Evolutionary conservation across 495 filamentous ascomycete species (phyloP), one percentile per base, ranked within the genome.

Genomic region (Neurospora sp.): DNA sequence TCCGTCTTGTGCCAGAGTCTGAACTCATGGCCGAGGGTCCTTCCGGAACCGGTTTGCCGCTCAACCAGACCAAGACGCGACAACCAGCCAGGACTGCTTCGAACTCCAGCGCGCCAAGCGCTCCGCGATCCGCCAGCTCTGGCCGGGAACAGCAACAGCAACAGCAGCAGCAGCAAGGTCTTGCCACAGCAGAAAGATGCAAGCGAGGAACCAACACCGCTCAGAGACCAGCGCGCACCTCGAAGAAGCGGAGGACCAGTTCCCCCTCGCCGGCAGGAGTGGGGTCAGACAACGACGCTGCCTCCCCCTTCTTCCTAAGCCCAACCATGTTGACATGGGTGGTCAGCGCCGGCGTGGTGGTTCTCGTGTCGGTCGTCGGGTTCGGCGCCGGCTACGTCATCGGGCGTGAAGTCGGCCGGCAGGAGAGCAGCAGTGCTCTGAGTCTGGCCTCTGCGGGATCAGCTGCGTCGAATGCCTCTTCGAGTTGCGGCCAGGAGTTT

Each of bases 321-420:
- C 94, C 94, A 0, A 94, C 93, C 0, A 81, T 97, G 9, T 85
- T 98, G 79, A 97, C 94, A 0, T 97, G 96, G 92, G 91, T 96
- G 4, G 88, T 98, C 44, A 92, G 90, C 48, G 96, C 96, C 0
- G 95, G 96, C 1, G 94, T 97, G 5, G 92, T 99, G 8, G 92
- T 99, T 11, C 83, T 98, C 3, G 90, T 98, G 48, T 93, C 91
- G 3, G 96, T 95, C 2, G 90, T 98, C 69, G 94, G 94, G 72
- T 99, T 98, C 77, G 92, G 93, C 0, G 96, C 96, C 0, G 96
- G 96, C 0, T 98, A 97, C 77, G 92, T 92, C 12, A 88, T 97
- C 20, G 96, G 96, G 12, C 86, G 88, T 35, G 94, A 97, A 77
- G 92, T 93, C 2, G 93, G 93, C 0, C 85, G 88, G 39, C 83